A percentile compares a stretch with the other conserved stretches of the same genome.
Conservation (phyloP, 75 land plant species). For the Cupressus sempervirens region DNA sequence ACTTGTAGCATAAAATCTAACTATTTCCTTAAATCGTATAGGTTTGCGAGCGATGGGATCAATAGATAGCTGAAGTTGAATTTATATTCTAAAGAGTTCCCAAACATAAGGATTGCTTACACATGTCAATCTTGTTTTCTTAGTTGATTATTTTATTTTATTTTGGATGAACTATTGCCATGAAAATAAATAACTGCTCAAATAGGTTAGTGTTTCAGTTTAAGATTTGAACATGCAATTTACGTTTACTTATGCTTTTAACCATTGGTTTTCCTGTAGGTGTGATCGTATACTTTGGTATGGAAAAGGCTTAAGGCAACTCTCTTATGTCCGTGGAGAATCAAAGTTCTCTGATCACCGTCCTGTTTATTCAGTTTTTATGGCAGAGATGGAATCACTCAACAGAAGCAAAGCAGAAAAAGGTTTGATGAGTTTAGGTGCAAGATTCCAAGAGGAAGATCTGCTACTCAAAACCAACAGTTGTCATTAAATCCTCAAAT, state of each 20-base stretch:
- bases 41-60: background rate
- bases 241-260: background rate
- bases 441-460: conserved; percentile 28
- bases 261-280: conserved; percentile 8
- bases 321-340: conserved; percentile 43
- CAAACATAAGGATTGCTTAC: background rate
- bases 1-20: background rate
- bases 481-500: conserved; percentile 1
- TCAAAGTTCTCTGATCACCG: conserved; percentile 38
- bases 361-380: no score
- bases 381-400: no score
- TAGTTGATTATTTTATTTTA: background rate
- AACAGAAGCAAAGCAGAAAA: conserved; percentile 34
- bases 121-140: background rate
- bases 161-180: background rate
- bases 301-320: conserved; percentile 55
- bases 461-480: conserved; percentile 28
- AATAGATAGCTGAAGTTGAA: background rate
- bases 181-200: background rate
- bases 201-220: background rate
- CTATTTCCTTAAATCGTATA: background rate
- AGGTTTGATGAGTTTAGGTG: conserved; percentile 8
- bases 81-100: background rate
- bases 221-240: background rate
- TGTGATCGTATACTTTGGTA: conserved; percentile 64